Conservation (phyloP, 2,329 filamentous ascomycete genomes). For the Colletotrichum sp. region DNA sequence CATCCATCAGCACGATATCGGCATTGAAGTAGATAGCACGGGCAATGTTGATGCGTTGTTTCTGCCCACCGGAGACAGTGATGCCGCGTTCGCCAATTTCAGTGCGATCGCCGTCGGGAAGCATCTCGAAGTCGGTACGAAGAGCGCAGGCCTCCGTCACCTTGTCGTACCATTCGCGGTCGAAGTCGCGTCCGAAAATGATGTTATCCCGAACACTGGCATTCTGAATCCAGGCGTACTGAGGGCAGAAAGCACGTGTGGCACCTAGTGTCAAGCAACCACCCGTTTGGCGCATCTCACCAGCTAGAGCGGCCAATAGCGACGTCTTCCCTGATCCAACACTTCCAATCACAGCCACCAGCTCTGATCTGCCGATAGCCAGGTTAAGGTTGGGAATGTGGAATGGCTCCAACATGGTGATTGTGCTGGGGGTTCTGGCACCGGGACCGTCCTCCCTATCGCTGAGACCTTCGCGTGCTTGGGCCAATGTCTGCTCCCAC, state of each 20-base stretch:
- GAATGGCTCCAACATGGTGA: constrained; percentile 61
- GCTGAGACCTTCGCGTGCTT: constrained; percentile 36
- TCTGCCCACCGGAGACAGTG: constrained; percentile 93
- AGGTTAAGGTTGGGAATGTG: constrained; percentile 72
- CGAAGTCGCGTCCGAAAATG: constrained; percentile 79
- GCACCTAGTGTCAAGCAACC: constrained; percentile 79
- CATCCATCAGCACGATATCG: constrained; percentile 72
- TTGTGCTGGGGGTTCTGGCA: not conserved
- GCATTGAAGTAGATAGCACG: constrained; percentile 75
- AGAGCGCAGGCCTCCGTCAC: constrained; percentile 86
- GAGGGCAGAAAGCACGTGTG: constrained; percentile 86
- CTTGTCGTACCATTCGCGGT: constrained; percentile 78
- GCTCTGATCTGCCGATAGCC: constrained; percentile 72
- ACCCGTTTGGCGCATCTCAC: constrained; percentile 86
- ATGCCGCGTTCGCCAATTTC: constrained; percentile 96
- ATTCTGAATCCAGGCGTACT: constrained; percentile 98
- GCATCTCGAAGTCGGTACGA: constrained; percentile 84
- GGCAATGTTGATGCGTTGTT: constrained; percentile 94
- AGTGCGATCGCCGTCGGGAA: constrained; percentile 84
- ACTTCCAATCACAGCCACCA: constrained; percentile 81
- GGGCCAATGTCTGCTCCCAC: constrained; percentile 68
- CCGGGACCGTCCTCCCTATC: constrained; percentile 49
- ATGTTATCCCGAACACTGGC: constrained; percentile 87
- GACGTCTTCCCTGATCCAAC: constrained; percentile 92
- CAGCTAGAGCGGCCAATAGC: constrained; percentile 83